Conservation (phyloP, 2,329 filamentous ascomycete genomes). For the Magnaporthales sp. region DNA sequence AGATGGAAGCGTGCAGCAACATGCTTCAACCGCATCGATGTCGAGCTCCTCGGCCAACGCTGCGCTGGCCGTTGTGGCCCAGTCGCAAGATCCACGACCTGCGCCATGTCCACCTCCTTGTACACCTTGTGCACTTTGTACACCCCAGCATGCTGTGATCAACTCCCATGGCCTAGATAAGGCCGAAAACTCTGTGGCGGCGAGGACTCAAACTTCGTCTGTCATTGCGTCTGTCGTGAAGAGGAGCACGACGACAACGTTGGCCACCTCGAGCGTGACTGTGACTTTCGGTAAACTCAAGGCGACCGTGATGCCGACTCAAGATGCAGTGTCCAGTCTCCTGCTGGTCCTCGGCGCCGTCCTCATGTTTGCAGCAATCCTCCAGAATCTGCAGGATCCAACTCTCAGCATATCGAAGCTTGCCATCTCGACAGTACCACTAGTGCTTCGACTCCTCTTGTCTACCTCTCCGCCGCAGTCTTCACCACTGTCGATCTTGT, state of each 20-base stretch:
- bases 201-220: neutral
- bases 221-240: neutral
- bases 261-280: neutral
- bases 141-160: neutral
- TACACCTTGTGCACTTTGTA: neutral
- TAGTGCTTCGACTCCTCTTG: neutral
- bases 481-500: neutral
- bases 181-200: neutral
- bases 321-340: neutral
- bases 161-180: neutral
- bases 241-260: neutral
- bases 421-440: neutral
- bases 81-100: neutral
- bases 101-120: neutral
- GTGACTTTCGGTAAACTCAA: neutral
- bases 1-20: neutral
- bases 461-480: too few relatives aligned
- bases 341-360: neutral
- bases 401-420: neutral
- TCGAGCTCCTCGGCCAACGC: neutral
- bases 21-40: neutral
- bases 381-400: neutral
- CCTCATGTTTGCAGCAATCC: neutral
- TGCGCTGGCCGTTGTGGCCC: neutral
- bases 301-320: neutral